phyloP scores from a whole-genome alignment of 257 asterid species.

The Cinchona pubescens region DNA sequence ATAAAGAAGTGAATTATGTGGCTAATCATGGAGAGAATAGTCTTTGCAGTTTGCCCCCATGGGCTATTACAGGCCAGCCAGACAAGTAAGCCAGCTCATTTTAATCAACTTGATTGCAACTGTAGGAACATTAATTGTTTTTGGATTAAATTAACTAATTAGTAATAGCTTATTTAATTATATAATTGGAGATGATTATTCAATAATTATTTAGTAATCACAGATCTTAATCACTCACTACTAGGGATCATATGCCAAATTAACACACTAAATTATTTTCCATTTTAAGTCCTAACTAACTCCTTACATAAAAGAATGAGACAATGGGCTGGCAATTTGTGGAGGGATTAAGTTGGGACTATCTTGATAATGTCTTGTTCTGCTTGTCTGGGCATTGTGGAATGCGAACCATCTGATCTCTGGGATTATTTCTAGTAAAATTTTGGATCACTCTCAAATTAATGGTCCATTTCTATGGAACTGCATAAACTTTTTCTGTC shows the following conservation, averaged over 20 bases:
- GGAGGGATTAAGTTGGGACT: not conserved
- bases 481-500: slow-evolving; percentile 18
- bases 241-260: slow-evolving; percentile 15
- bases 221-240: slow-evolving; percentile 23
- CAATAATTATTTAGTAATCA: not conserved
- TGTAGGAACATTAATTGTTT: slow-evolving; percentile 23
- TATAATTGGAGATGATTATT: slow-evolving; percentile 1
- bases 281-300: not conserved
- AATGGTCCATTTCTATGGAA: slow-evolving; percentile 14
- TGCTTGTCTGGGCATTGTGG: slow-evolving; percentile 20
- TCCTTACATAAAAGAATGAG: not conserved
- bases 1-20: slow-evolving; percentile 1
- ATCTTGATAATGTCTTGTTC: slow-evolving; percentile 12
- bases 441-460: slow-evolving; percentile 6
- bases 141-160: slow-evolving; percentile 15
- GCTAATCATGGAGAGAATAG: slow-evolving; percentile 17
- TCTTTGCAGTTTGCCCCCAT: slow-evolving; percentile 16
- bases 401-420: slow-evolving; percentile 12
- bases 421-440: slow-evolving; percentile 13
- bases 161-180: not conserved
- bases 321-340: slow-evolving; percentile 24
- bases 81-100: slow-evolving; percentile 37
- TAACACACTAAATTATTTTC: not conserved
- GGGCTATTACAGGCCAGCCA: slow-evolving; percentile 25
- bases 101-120: slow-evolving; percentile 24